A percentile compares a stretch with the other conserved stretches of the same genome.
These are phyloP conservation scores for Sarocladiaceae sp. DNA, from an alignment of 2,329 filamentous ascomycete species.

Conservation along the genomic window DNA sequence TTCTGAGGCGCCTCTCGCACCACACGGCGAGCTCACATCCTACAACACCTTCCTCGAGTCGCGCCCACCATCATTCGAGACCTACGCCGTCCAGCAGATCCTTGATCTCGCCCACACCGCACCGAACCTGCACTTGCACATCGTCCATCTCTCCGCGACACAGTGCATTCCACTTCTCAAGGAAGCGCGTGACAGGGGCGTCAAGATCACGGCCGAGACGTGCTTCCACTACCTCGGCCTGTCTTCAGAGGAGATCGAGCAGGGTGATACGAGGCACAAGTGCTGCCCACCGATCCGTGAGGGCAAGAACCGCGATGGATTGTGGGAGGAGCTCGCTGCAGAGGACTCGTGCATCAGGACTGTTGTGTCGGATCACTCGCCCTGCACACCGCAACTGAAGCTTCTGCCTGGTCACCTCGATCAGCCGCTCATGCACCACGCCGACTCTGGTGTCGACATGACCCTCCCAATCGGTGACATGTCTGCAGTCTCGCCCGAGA, in stretches of 20 bases:
- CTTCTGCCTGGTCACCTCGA: conserved; percentile 68
- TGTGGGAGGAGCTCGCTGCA: conserved; percentile 78
- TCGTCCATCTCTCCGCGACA: conserved; percentile 88
- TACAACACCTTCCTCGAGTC: conserved; percentile 93
- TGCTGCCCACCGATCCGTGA: conserved; percentile 90
- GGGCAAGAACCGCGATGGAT: conserved; percentile 72
- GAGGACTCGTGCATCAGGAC: conserved; percentile 80
- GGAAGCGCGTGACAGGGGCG: conserved; percentile 64
- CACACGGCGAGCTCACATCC: conserved; percentile 65
- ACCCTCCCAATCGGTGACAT: conserved; percentile 25
- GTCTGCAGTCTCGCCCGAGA: not conserved
- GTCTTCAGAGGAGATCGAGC: conserved; percentile 73
- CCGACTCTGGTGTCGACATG: conserved; percentile 51
- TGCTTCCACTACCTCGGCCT: conserved; percentile 93
- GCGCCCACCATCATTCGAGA: conserved; percentile 85
- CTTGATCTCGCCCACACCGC: conserved; percentile 75
- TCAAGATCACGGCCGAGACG: conserved; percentile 90
- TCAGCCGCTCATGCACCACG: conserved; percentile 37
- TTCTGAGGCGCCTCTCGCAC: conserved; percentile 65
- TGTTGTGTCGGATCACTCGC: conserved; percentile 91
- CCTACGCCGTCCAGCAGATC: conserved; percentile 84
- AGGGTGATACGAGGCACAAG: conserved; percentile 89
- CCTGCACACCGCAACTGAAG: conserved; percentile 93
- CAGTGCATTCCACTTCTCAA: conserved; percentile 80
- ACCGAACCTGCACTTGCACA: conserved; percentile 80